Conservation (phyloP, 2,329 filamentous ascomycete species). For the Colletotrichum zoysiae region DNA sequence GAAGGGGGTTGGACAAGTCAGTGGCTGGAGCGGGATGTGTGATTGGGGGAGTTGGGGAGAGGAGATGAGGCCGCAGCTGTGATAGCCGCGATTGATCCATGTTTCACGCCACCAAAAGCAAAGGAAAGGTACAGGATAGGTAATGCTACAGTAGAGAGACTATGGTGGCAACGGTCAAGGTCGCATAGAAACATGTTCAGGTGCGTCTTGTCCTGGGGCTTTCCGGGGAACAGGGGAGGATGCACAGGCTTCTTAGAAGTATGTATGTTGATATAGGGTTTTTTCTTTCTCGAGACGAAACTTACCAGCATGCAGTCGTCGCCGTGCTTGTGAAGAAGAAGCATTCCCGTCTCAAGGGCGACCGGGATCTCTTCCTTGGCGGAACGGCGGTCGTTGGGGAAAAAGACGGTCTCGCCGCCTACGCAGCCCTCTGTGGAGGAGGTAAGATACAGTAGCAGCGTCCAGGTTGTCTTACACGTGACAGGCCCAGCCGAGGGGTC, state of each 20-base stretch:
- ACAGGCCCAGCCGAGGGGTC: constrained; percentile 51
- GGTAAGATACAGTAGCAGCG: constrained; percentile 87
- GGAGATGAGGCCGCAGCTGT: constrained; percentile 32
- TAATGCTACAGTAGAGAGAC: constrained; percentile 1
- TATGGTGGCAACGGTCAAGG: constrained; percentile 32
- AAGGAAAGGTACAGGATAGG: constrained; percentile 34
- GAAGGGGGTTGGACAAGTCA: constrained; percentile 20
- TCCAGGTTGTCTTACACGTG: constrained; percentile 85
- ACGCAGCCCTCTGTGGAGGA: constrained; percentile 71
- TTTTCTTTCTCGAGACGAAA: constrained; percentile 37
- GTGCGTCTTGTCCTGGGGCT: constrained; percentile 8
- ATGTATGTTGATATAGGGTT: background rate
- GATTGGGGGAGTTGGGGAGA: constrained; percentile 3
- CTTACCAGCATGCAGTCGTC: constrained; percentile 84
- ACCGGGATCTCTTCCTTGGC: constrained; percentile 77
- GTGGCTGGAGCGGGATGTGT: constrained; percentile 8
- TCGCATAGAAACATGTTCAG: constrained; percentile 11
- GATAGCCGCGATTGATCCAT: constrained; percentile 25
- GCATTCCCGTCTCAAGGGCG: constrained; percentile 83
- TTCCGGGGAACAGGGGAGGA: constrained; percentile 34
- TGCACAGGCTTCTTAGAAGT: background rate
- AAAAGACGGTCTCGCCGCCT: constrained; percentile 94
- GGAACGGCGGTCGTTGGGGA: constrained; percentile 74
- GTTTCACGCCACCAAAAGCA: constrained; percentile 34
- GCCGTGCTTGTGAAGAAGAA: constrained; percentile 89